Conservation (phyloP, 2,329 filamentous ascomycete species). For the Diaporthe citrichinensis region DNA sequence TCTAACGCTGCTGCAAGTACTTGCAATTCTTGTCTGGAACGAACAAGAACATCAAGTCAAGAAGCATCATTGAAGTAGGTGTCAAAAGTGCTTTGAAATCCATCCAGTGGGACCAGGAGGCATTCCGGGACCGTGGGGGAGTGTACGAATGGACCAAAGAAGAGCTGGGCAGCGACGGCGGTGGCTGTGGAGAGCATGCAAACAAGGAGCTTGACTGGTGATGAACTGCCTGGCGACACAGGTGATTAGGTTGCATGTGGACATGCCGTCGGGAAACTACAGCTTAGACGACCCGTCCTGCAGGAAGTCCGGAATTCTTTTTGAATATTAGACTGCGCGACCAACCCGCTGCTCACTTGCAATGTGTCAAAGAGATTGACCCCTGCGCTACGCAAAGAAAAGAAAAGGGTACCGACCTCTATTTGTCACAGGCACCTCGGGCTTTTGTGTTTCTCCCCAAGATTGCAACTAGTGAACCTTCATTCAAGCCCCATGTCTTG, state of each 20-base stretch:
- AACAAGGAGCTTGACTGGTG: conserved; percentile 20
- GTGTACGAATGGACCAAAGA: conserved; percentile 34
- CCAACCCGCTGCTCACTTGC: no score
- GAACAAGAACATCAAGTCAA: conserved; percentile 28
- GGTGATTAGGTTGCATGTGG: not conserved
- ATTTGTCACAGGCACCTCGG: no score
- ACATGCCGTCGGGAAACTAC: not conserved
- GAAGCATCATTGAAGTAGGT: conserved; percentile 8
- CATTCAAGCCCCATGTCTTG: not conserved
- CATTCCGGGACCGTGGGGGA: conserved; percentile 13
- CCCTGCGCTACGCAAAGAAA: no score
- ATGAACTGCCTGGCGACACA: not conserved
- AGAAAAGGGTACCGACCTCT: no score
- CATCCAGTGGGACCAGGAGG: conserved; percentile 22
- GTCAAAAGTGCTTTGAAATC: conserved; percentile 46
- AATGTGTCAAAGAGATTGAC: no score
- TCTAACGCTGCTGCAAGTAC: not conserved
- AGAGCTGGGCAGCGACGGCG: not conserved
- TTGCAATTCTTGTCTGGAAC: conserved; percentile 7
- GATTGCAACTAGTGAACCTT: not conserved
- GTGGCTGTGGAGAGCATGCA: not conserved
- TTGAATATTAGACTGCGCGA: no score
- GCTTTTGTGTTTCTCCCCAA: no score
- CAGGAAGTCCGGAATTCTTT: not conserved
- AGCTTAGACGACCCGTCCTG: not conserved